phyloP scores from a whole-genome alignment of 371 early-diverging fungal genomes.

The Syncephalis plumigaleata region DNA sequence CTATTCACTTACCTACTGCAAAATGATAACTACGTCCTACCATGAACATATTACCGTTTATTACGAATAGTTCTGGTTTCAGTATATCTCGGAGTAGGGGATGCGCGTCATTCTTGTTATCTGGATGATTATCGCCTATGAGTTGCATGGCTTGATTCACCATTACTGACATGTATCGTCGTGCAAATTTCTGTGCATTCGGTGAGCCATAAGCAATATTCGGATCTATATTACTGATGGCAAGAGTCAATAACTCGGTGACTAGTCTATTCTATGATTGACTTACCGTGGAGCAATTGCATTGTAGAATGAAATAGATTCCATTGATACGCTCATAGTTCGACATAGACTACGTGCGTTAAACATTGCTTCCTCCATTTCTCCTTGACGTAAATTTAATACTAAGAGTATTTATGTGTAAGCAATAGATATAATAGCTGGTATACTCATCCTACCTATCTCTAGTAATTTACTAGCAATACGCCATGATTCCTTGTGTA shows the following conservation, averaged over 20 bases:
- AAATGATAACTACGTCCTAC: conserved; percentile 27
- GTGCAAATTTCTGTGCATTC: conserved; percentile 22
- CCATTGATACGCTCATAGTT: too few relatives aligned
- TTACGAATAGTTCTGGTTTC: conserved; percentile 15
- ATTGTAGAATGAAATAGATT: too few relatives aligned
- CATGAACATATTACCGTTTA: conserved; percentile 42
- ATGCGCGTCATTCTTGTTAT: not conserved
- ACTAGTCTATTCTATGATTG: too few relatives aligned
- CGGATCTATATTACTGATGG: conserved; percentile 1
- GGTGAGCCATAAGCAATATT: conserved; percentile 12
- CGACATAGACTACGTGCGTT: too few relatives aligned
- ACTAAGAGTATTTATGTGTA: not conserved
- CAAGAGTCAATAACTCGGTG: not conserved
- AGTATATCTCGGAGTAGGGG: conserved; percentile 10
- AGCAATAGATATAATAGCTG: not conserved
- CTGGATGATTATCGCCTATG: not conserved
- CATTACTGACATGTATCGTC: conserved; percentile 24
- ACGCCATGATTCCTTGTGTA: conserved; percentile 24
- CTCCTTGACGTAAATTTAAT: not conserved
- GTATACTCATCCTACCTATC: conserved; percentile 20
- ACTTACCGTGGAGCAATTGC: too few relatives aligned
- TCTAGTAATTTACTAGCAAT: conserved; percentile 31
- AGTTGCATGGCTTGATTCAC: conserved; percentile 10
- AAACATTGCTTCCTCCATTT: not conserved
- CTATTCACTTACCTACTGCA: conserved; percentile 30